Evolutionary conservation across 2,329 filamentous ascomycete species (phyloP).

Genomic region (Fusarium incarnatum): DNA sequence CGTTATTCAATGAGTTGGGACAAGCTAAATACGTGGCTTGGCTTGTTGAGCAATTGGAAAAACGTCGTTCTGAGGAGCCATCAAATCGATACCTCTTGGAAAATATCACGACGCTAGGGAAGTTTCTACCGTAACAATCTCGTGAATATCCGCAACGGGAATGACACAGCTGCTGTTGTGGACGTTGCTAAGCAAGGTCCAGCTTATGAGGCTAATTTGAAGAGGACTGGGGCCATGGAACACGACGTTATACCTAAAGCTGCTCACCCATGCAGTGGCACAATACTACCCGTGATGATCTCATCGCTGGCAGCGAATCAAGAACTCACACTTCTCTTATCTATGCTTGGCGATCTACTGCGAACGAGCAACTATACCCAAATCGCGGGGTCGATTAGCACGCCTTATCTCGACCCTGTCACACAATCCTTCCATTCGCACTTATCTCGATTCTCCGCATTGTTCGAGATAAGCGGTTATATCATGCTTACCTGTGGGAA

Average conservation of each 20-base stretch:
- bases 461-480: not conserved
- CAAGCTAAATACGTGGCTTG: too few species aligned
- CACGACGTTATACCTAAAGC: not conserved
- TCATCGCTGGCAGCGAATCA: not conserved
- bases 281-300: not conserved
- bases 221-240: fast-evolving
- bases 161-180: too few species aligned
- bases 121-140: too few species aligned
- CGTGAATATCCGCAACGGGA: too few species aligned
- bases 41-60: too few species aligned
- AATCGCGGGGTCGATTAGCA: not conserved
- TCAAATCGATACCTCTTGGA: too few species aligned
- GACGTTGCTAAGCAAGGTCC: fast-evolving
- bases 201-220: not conserved
- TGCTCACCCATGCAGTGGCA: not conserved
- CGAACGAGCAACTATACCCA: not conserved
- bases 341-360: not conserved
- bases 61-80: too few species aligned
- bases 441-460: not conserved
- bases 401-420: not conserved
- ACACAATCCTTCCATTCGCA: not conserved
- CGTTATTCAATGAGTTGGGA: too few species aligned
- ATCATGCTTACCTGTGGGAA: not conserved
- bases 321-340: not conserved
- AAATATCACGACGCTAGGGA: too few species aligned